phyloP scores from a whole-genome alignment of 768 basidiomycete genomes.

The Rhodotorula sphaerocarpa region DNA sequence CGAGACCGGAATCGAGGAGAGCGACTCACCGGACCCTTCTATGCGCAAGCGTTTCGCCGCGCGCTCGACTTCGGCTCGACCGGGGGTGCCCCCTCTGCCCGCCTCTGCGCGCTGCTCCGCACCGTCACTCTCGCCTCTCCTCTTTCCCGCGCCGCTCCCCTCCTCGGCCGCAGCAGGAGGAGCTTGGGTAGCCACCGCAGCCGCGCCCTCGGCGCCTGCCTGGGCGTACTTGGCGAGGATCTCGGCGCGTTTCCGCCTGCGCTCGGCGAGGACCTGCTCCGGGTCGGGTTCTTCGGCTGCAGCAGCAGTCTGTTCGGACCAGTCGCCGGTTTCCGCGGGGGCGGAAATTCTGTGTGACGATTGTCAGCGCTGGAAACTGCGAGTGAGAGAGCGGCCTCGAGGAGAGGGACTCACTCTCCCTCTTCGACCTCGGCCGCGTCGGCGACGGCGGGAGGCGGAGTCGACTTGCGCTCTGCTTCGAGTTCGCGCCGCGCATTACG shows the following conservation, averaged over 20 bases:
- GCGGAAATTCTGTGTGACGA: neutral
- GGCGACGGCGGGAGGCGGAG: neutral
- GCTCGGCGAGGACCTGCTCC: conserved; percentile 55
- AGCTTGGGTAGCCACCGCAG: neutral
- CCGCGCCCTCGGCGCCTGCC: neutral
- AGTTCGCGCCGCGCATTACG: neutral
- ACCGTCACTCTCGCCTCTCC: no score
- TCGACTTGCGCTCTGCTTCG: no score
- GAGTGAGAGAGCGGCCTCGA: neutral
- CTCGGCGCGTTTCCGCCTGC: conserved; percentile 63
- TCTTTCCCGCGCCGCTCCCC: no score
- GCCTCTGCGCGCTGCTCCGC: no score
- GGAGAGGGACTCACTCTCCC: conserved; percentile 21
- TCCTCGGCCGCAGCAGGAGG: no score
- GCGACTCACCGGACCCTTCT: conserved; percentile 22
- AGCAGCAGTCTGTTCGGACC: no score
- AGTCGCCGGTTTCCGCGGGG: conserved; percentile 33
- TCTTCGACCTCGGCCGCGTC: conserved; percentile 1
- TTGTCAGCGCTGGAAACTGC: neutral
- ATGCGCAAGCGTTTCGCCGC: conserved; percentile 19
- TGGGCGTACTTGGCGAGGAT: conserved; percentile 65
- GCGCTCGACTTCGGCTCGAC: conserved; percentile 16
- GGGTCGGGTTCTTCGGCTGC: conserved; percentile 47
- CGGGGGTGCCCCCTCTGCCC: conserved; percentile 6
- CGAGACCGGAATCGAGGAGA: no score